Conservation (phyloP, 1,139 yeast genomes). For the Candida neerlandica region DNA sequence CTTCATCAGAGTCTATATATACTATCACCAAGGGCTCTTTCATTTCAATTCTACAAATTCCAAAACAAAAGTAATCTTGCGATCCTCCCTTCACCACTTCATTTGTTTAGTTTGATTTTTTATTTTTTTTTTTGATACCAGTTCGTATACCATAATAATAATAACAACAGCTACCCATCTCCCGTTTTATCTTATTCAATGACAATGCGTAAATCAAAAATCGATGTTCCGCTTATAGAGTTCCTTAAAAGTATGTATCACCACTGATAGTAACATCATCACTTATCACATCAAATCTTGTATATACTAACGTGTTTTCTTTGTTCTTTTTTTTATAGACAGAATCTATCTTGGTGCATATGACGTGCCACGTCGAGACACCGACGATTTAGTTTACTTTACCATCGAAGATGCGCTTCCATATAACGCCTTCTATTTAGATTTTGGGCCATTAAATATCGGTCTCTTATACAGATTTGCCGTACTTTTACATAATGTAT, state of each 20-base stretch:
- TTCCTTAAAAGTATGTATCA: slow-evolving; percentile 44
- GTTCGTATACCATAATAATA: too few relatives aligned
- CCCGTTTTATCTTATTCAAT: too few relatives aligned
- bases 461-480: slow-evolving; percentile 95
- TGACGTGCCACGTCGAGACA: slow-evolving; percentile 77
- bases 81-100: too few relatives aligned
- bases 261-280: background rate
- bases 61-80: too few relatives aligned
- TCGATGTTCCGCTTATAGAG: slow-evolving; percentile 42
- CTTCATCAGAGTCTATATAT: too few relatives aligned
- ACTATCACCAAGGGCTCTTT: too few relatives aligned
- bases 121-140: background rate
- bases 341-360: slow-evolving; percentile 91
- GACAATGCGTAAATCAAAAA: slow-evolving; percentile 15
- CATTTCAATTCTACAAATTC: too few relatives aligned
- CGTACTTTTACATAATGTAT: slow-evolving; percentile 85
- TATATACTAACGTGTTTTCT: slow-evolving; percentile 23
- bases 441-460: slow-evolving; percentile 93
- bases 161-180: background rate
- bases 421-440: slow-evolving; percentile 90
- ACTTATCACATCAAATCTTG: background rate
- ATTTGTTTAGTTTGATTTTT: too few relatives aligned
- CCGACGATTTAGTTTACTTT: slow-evolving; percentile 76
- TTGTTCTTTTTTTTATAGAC: slow-evolving; percentile 39
- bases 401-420: slow-evolving; percentile 92